Base-by-base conservation (phyloP, 2,329 filamentous ascomycete species). In the Paradendryphiella salina region DNA sequence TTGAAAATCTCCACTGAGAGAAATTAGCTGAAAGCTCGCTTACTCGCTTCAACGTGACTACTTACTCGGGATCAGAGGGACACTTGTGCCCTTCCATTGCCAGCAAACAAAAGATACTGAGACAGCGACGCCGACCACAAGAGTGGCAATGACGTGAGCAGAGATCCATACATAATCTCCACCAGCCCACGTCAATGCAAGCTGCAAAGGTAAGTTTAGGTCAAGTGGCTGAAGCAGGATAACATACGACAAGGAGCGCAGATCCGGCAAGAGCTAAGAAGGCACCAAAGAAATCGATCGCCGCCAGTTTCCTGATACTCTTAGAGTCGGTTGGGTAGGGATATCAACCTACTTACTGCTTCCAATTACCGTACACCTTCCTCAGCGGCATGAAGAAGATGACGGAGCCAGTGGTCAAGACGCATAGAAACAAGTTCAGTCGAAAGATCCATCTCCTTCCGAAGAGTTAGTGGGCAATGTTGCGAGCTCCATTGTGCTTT, bases 221-320 rank as follows among this genome's bases (percentile, higher is more conserved):
- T 8, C 34, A 13, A 5, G n/a, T 20, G 10, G 4, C 17, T 11
- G 14, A 14, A 13, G 2, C 1, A 17, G 23, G 7, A 4, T 3
- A 35, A 41, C 56, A n/a, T 52, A 87, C 63, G n/a, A 86, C 76
- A 5, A 87, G 79, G 26, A 85, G 79, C 0, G 79, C 82, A 9
- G 79, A 79, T 0, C 63, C 60, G n/a, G 79, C 70, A 0, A 82
- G 81, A 3, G 79, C 81, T 2, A 79, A 75, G 8, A 85, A 54
- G 0, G 82, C 73, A 1, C 85, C 85, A 28, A 74, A 78, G 56
- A 80, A 85, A 65, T 88, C 85, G 44, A 87, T 83, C 35, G 79
- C 60, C 17, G 50, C 49, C 21, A 60, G 5, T 44, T 63, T 63
- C 7, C 60, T 63, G 17, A 5, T 14, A 2, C 10, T n/a, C 4